Percentiles rank a stretch among this genome's conserved stretches.
phyloP scores from a whole-genome alignment of 192 early-diverging fungal species.

The Coemansia erecta region DNA sequence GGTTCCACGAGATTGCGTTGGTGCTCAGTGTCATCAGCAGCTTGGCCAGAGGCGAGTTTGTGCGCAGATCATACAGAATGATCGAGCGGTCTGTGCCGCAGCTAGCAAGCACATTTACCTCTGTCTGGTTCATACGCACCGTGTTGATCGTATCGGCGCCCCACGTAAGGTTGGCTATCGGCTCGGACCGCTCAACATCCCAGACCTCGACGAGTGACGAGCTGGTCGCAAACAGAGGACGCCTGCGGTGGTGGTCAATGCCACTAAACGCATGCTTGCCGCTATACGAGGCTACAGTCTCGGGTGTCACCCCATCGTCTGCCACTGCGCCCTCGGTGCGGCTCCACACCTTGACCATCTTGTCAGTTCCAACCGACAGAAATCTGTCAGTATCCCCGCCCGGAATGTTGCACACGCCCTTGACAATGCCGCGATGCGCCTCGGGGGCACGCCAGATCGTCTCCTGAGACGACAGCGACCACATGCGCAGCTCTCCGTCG shows the following conservation, averaged over 20 bases:
- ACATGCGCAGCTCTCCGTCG: conserved; percentile 93
- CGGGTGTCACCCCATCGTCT: conserved; percentile 27
- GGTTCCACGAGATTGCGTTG: conserved; percentile 98
- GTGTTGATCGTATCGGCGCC: conserved; percentile 93
- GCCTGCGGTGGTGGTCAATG: conserved; percentile 86
- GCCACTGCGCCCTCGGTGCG: conserved; percentile 46
- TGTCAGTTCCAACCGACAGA: conserved; percentile 92
- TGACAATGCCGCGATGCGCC: conserved; percentile 85
- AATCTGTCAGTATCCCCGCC: conserved; percentile 62
- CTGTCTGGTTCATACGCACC: conserved; percentile 96
- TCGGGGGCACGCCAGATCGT: conserved; percentile 69
- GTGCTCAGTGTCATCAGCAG: conserved; percentile 79
- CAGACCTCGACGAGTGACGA: conserved; percentile 86
- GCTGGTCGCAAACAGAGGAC: conserved; percentile 85
- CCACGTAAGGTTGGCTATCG: conserved; percentile 83
- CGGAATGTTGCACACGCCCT: conserved; percentile 75
- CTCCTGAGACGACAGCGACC: conserved; percentile 78
- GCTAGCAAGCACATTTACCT: conserved; percentile 88
- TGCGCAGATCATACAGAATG: conserved; percentile 91
- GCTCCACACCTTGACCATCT: conserved; percentile 93
- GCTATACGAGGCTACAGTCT: conserved; percentile 73
- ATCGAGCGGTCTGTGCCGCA: conserved; percentile 93
- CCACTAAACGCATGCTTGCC: conserved; percentile 79
- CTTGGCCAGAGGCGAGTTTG: conserved; percentile 83
- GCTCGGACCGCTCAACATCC: conserved; percentile 85